A percentile compares a stretch with the other conserved stretches of the same genome.
Evolutionary conservation across 805 yeast genomes (phyloP).

Genomic region (Sugiyamaella smithiae): DNA sequence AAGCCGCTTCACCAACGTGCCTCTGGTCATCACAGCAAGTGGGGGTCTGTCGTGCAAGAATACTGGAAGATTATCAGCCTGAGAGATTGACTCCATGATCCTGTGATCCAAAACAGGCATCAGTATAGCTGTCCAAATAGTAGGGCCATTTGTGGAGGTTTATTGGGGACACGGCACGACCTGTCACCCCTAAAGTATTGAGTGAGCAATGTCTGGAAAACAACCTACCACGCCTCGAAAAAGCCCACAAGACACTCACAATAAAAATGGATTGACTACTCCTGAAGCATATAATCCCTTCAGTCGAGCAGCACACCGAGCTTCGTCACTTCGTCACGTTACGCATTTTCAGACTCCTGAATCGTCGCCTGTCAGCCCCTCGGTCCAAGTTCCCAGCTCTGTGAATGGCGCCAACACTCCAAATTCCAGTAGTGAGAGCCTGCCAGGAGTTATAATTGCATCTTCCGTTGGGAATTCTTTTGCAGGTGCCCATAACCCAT

Average conservation of each 20-base stretch:
- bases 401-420: background rate
- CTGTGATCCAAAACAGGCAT: no score
- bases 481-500: background rate
- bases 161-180: no score
- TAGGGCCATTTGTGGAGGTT: no score
- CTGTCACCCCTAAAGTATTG: no score
- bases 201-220: background rate
- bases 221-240: background rate
- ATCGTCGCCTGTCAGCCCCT: slow-evolving; percentile 23
- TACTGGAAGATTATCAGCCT: no score
- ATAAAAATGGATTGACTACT: background rate
- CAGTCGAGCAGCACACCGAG: slow-evolving; percentile 9
- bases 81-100: no score
- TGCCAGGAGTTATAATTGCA: background rate
- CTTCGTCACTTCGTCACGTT: slow-evolving; percentile 19
- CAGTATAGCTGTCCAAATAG: no score
- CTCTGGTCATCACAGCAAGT: no score
- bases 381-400: slow-evolving; percentile 10
- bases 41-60: no score
- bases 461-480: background rate
- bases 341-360: slow-evolving; percentile 21
- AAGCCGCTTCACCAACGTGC: no score
- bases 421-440: background rate
- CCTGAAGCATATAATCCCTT: slow-evolving; percentile 3
- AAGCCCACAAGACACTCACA: background rate